These are phyloP conservation scores for Paramecium primaurelia DNA, from an alignment of 73 alveolate genomes.

Conservation along the genomic window DNA sequence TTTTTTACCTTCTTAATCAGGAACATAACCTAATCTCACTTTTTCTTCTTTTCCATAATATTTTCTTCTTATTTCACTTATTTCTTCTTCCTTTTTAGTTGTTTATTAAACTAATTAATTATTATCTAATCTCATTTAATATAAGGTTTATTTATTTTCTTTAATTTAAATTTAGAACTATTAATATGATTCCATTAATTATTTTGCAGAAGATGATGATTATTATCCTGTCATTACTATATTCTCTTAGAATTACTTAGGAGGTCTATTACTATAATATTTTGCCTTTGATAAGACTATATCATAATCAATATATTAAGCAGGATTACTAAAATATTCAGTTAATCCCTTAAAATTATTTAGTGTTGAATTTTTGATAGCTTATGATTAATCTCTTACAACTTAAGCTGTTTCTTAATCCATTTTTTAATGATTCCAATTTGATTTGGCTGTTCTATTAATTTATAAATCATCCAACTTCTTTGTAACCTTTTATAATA, in stretches of 20 bases:
- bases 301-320: conserved; percentile 38
- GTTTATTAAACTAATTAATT: neutral
- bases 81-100: neutral
- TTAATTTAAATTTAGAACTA: neutral
- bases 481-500: conserved; percentile 34
- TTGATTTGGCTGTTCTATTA: neutral
- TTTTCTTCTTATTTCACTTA: conserved; percentile 23
- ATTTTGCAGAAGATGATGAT: neutral
- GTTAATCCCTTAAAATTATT: conserved; percentile 45
- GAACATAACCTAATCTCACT: conserved; percentile 15
- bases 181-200: neutral
- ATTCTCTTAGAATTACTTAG: neutral
- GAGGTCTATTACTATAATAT: conserved; percentile 31
- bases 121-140: conserved; percentile 24
- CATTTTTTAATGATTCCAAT: conserved; percentile 34
- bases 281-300: conserved; percentile 20
- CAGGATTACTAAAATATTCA: conserved; percentile 47
- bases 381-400: conserved; percentile 21
- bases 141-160: neutral
- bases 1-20: conserved; percentile 9
- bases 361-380: neutral
- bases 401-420: conserved; percentile 41
- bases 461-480: conserved; percentile 13
- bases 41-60: conserved; percentile 14
- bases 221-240: neutral